Conservation (phyloP, 2,329 filamentous ascomycete species). For the Cladosporium sphaerospermum region DNA sequence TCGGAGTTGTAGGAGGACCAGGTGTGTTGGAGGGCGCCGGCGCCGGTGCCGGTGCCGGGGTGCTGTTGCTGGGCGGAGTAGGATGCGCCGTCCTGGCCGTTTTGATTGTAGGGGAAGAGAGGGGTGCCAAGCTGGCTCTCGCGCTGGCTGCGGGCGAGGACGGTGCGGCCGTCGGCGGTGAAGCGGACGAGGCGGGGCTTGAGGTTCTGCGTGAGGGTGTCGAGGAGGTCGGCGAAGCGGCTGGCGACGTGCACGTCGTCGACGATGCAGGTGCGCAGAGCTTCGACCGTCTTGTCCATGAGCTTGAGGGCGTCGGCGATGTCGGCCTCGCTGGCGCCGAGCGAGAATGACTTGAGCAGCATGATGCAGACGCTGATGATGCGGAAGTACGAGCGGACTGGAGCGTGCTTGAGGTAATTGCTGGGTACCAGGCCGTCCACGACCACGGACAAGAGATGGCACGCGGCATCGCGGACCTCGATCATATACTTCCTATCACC, state of each 20-base stretch:
- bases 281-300: constrained; percentile 68
- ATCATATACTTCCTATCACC: constrained; percentile 57
- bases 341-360: constrained; percentile 73
- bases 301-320: constrained; percentile 68
- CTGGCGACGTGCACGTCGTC: constrained; percentile 83
- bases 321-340: constrained; percentile 72
- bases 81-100: background rate
- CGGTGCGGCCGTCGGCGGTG: constrained; percentile 38
- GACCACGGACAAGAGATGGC: constrained; percentile 69
- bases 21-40: constrained; percentile 14
- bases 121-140: constrained; percentile 11
- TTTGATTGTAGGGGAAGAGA: background rate
- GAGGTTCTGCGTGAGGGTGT: constrained; percentile 67
- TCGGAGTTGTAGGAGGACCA: background rate
- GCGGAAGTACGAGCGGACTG: constrained; percentile 77
- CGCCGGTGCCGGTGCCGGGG: background rate
- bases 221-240: constrained; percentile 74
- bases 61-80: constrained; percentile 1
- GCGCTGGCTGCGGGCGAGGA: constrained; percentile 13
- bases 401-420: constrained; percentile 74
- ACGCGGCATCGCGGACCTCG: constrained; percentile 69
- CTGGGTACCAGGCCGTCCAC: constrained; percentile 68
- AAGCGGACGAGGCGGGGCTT: constrained; percentile 63
- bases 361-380: constrained; percentile 85
- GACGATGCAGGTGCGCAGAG: constrained; percentile 70